phyloP scores from a whole-genome alignment of 2,329 filamentous ascomycete species.

The Diaporthe eres region DNA sequence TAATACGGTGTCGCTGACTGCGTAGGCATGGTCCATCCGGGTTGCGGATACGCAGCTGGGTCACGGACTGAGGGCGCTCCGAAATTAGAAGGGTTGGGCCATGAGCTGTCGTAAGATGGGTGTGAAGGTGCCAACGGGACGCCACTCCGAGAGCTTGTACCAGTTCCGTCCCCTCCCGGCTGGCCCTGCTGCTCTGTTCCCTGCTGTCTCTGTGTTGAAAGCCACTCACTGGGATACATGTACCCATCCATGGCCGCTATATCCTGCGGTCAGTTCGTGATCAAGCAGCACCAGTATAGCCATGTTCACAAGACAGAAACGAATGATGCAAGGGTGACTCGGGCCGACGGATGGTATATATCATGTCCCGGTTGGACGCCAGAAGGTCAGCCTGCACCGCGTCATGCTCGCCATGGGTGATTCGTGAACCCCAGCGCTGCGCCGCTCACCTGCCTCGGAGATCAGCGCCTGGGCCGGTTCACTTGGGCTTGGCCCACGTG shows the following conservation, averaged over 20 bases:
- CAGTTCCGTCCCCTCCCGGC: background rate
- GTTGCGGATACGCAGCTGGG: background rate
- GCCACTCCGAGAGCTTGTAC: background rate
- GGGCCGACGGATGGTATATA: background rate
- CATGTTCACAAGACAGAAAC: background rate
- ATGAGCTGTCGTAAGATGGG: background rate
- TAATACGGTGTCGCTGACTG: background rate
- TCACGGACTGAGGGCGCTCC: background rate
- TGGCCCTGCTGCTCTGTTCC: background rate
- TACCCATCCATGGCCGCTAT: background rate
- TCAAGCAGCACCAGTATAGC: background rate
- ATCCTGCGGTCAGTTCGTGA: background rate
- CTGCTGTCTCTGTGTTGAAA: background rate
- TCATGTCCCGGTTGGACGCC: background rate
- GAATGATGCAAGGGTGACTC: background rate
- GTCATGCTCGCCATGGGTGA: slow-evolving; percentile 1
- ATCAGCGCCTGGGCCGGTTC: slow-evolving; percentile 17
- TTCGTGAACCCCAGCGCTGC: slow-evolving; percentile 1
- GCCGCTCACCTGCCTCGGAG: slow-evolving; percentile 13
- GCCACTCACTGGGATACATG: slow-evolving; percentile 14
- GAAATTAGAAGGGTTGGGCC: background rate
- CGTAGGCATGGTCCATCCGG: background rate
- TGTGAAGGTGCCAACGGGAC: background rate
- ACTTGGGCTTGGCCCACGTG: slow-evolving; percentile 5
- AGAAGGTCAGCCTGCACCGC: background rate